Evolutionary conservation across 2,329 filamentous ascomycete genomes (phyloP), one percentile per base, ranked within the genome.

Genomic region (Fusarium sp.): DNA sequence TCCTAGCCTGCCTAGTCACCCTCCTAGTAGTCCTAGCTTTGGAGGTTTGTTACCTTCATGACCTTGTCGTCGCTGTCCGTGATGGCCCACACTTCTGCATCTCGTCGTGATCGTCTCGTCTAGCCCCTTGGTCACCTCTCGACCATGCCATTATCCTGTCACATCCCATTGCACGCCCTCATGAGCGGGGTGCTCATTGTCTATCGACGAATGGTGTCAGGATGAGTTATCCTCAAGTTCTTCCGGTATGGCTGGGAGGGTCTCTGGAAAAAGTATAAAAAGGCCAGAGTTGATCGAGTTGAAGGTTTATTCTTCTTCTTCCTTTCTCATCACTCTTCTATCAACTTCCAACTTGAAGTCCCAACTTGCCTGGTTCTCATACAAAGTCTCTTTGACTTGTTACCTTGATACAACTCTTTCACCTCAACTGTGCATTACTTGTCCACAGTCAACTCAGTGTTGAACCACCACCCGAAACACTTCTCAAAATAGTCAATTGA

Each of bases 261-360:
- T 71, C 71, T 67, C 64, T n/a, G 64, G 76, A 77, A 86, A 83
- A 86, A 83, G 82, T 90, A 90, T 90, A 90, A 90, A 90, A 88
- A 81, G 86, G 79, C 77, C 76, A 75, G 76, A 80, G 78, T 80
- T 85, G 80, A 80, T 84, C 82, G 72, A 78, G 75, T 77, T 79
- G 74, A 74, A 73, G 72, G 67, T 67, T 60, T 77, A 77, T 81
- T 78, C 77, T 86, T 82, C 80, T 84, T 86, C 82, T 83, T 86
- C 81, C 81, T 84, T 84, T 83, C 80, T 79, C 79, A 79, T 80
- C 75, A 75, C 70, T 75, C 71, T 65, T 54, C 62, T 65, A 51
- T 46, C 52, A 65, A 26, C 73, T 68, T 52, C 37, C 53, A 30
- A 67, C 57, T 68, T 58, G 57, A 70, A 67, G 54, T 45, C 65